Conservation (phyloP, 768 basidiomycete species). For the Pisolithus microcarpus region DNA sequence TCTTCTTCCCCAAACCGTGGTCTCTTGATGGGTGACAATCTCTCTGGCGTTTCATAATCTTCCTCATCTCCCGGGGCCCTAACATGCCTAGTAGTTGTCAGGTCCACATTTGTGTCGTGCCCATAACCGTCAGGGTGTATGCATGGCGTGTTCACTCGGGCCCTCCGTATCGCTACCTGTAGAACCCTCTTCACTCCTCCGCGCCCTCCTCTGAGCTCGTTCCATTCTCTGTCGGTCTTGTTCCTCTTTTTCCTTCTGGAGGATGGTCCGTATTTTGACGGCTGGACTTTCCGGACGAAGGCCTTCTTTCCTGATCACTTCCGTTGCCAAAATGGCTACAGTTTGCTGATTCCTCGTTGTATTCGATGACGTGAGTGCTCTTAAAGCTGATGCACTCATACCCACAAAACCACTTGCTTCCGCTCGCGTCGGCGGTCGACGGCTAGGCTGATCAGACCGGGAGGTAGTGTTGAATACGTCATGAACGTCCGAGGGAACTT, state of each 20-base stretch:
- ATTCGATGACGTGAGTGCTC: conserved; percentile 64
- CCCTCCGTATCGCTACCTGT: conserved; percentile 26
- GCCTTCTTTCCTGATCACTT: conserved; percentile 65
- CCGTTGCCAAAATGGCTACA: conserved; percentile 53
- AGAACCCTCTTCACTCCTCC: conserved; percentile 32
- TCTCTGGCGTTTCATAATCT: conserved; percentile 65
- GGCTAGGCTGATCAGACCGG: conserved; percentile 34
- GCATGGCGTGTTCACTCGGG: conserved; percentile 9
- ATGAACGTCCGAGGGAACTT: conserved; percentile 27
- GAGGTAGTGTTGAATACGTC: conserved; percentile 34
- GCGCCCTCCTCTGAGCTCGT: conserved; percentile 56
- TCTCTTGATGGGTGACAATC: conserved; percentile 35
- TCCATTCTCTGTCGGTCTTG: conserved; percentile 45
- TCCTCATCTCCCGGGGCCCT: conserved; percentile 77
- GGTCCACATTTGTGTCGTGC: conserved; percentile 21
- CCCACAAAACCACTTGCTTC: conserved; percentile 47
- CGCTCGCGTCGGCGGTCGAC: conserved; percentile 32
- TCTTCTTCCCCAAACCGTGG: conserved; percentile 29
- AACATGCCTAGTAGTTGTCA: conserved; percentile 35
- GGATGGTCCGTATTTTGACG: conserved; percentile 62
- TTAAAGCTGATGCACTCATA: conserved; percentile 64
- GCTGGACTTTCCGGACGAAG: conserved; percentile 69
- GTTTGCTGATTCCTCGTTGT: conserved; percentile 69
- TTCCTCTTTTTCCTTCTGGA: conserved; percentile 64
- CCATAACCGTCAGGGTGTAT: conserved; percentile 1